These are phyloP conservation scores for Tricholoma sp. DNA, from an alignment of 768 basidiomycete species.

Conservation along the genomic window DNA sequence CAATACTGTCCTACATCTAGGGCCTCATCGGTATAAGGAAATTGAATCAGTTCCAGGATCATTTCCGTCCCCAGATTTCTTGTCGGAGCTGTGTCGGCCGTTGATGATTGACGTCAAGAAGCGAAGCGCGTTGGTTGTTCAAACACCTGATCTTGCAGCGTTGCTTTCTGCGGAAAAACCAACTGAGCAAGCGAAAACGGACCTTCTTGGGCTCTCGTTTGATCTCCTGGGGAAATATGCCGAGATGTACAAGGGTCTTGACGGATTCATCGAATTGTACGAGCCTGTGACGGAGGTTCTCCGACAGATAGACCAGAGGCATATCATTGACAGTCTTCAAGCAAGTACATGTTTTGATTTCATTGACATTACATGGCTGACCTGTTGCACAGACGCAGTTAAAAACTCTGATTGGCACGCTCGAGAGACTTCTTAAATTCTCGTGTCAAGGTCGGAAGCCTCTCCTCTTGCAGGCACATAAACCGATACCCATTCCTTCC, in stretches of 20 bases:
- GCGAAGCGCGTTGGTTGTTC: constrained; percentile 32
- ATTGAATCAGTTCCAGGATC: constrained; percentile 52
- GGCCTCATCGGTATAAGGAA: constrained; percentile 52
- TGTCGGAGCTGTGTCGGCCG: constrained; percentile 37
- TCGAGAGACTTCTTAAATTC: constrained; percentile 68
- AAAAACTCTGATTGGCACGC: constrained; percentile 38
- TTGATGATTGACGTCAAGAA: constrained; percentile 37
- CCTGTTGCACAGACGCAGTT: constrained; percentile 40
- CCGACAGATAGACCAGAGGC: constrained; percentile 40
- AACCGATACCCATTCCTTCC: constrained; percentile 91
- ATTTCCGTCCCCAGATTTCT: constrained; percentile 71
- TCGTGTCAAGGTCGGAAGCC: constrained; percentile 68
- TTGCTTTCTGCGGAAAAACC: constrained; percentile 33
- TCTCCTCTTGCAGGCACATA: constrained; percentile 84
- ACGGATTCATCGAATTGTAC: constrained; percentile 84
- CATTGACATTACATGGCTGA: constrained; percentile 8
- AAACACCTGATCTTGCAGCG: constrained; percentile 42
- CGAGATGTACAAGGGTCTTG: constrained; percentile 70
- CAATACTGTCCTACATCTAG: constrained; percentile 66
- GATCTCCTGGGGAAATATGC: constrained; percentile 64
- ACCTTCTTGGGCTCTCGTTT: constrained; percentile 60
- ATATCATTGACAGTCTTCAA: constrained; percentile 47
- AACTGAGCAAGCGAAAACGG: constrained; percentile 64
- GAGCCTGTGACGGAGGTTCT: constrained; percentile 60
- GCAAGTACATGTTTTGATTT: constrained; percentile 33